A percentile compares a stretch with the other conserved stretches of the same genome.
phyloP scores from a whole-genome alignment of 2,329 filamentous ascomycete species.

The Chrysoporthe deuterocubensis region DNA sequence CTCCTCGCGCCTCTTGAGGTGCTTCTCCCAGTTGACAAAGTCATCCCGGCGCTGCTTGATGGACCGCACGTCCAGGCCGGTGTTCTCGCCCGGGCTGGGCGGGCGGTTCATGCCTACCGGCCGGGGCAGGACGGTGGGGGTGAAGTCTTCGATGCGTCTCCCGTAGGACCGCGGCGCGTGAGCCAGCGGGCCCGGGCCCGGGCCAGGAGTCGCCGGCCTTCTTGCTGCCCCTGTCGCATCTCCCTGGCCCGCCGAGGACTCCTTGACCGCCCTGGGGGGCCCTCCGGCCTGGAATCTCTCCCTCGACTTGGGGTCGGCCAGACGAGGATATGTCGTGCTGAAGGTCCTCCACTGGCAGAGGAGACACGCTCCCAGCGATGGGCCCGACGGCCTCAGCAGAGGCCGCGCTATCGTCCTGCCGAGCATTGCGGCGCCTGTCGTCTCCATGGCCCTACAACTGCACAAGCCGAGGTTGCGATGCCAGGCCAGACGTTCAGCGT shows the following conservation, averaged over 20 bases:
- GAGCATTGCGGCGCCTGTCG: slow-evolving; percentile 19
- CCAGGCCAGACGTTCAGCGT: not conserved
- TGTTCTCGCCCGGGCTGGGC: slow-evolving; percentile 80
- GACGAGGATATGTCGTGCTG: slow-evolving; percentile 46
- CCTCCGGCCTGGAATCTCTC: not conserved
- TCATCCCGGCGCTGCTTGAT: slow-evolving; percentile 74
- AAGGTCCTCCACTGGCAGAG: slow-evolving; percentile 58
- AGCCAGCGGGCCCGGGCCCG: slow-evolving; percentile 50
- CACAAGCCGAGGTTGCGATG: not conserved
- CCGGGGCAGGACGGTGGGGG: slow-evolving; percentile 63
- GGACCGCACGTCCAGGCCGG: slow-evolving; percentile 71
- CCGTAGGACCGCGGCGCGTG: slow-evolving; percentile 65
- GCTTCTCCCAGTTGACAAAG: slow-evolving; percentile 84
- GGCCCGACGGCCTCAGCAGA: slow-evolving; percentile 4
- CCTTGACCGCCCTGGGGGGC: slow-evolving; percentile 9
- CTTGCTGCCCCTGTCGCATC: not conserved
- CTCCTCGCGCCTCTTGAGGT: slow-evolving; percentile 74
- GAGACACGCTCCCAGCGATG: slow-evolving; percentile 45
- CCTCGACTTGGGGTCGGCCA: slow-evolving; percentile 26
- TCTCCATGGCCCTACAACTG: not conserved
- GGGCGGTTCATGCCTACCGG: slow-evolving; percentile 82
- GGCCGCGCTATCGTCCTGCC: slow-evolving; percentile 11
- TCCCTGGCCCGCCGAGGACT: not conserved
- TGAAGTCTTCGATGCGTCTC: slow-evolving; percentile 58
- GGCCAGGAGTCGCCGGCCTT: slow-evolving; percentile 18